Conservation (phyloP, 768 basidiomycete genomes). For the Naganishia friedmannii region DNA sequence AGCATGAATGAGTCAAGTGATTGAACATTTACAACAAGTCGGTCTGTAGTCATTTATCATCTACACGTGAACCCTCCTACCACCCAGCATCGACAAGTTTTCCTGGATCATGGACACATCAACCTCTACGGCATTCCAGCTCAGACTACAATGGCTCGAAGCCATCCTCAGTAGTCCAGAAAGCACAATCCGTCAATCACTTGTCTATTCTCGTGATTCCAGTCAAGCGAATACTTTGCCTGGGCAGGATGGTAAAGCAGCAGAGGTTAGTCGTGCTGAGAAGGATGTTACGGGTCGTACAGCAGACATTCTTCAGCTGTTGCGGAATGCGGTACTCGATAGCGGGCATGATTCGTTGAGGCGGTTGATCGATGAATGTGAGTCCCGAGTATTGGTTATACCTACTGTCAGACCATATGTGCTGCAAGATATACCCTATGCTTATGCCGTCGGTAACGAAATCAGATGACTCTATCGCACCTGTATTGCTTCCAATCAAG, state of each 20-base stretch:
- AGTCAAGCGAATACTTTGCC: neutral
- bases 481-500: neutral
- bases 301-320: neutral
- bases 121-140: slow-evolving; percentile 3
- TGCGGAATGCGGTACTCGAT: slow-evolving; percentile 1
- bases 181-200: slow-evolving; percentile 3
- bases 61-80: no score
- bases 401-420: no score
- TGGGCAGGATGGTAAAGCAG: neutral
- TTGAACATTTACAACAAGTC: neutral
- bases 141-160: slow-evolving; percentile 17
- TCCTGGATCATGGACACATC: neutral
- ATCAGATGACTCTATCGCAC: slow-evolving; percentile 7
- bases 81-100: neutral
- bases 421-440: neutral
- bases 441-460: neutral
- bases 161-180: slow-evolving; percentile 5
- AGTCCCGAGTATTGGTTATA: neutral
- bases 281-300: slow-evolving; percentile 11
- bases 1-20: no score
- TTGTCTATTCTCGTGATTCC: neutral
- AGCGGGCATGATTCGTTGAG: slow-evolving; percentile 11
- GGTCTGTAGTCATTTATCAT: no score
- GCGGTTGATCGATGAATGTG: slow-evolving; percentile 13
- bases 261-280: neutral